Evolutionary conservation across 2,329 filamentous ascomycete genomes (phyloP), one percentile per base, ranked within the genome.

Genomic region (Fusarium sp.): DNA sequence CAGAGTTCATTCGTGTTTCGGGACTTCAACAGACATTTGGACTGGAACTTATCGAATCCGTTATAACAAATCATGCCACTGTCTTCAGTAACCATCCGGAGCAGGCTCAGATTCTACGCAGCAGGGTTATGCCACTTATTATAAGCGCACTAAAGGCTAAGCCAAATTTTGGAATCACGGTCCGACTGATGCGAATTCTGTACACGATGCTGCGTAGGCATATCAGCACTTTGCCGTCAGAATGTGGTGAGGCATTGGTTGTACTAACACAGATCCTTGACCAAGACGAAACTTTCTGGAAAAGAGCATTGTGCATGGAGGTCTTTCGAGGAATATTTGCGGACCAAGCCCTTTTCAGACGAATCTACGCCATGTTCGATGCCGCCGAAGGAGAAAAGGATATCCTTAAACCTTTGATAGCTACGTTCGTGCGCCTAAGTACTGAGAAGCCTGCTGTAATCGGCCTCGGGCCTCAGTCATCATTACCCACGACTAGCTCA

Each of bases 401-500:
- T 51, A 88, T 98, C 20, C 82, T 99, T 23, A 91, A 92, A 72
- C 91, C 94, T 59, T 84, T 97, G 63, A 91, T 96, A 65, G 92
- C 93, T 11, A 91, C 92, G 0, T 94, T 99, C 75, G 96, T 98
- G n/a, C 89, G 94, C 15, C 83, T 98, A 10, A 95, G 95, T 56
- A 94, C 94, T 0, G 96, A 99, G 76, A 97, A 94, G 74, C 96
- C 96, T 2, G 83, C 88, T 0, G 84, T 97, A 28, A 98, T 99
- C 65, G 96, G 96, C 0, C 86, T 98, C 4, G 91, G 94, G 6
- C 90, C 92, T 66, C 93, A 97, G 72, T 98, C 96, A 2, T 94
- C 93, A 1, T 88, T 95, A 34, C 94, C 96, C 8, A 86, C 87
- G 0, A 85, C 18, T 85, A 87, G 6, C 84, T 84, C 34, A 84